phyloP scores from a whole-genome alignment of 2,329 filamentous ascomycete species.

The Aureobasidium sp. region DNA sequence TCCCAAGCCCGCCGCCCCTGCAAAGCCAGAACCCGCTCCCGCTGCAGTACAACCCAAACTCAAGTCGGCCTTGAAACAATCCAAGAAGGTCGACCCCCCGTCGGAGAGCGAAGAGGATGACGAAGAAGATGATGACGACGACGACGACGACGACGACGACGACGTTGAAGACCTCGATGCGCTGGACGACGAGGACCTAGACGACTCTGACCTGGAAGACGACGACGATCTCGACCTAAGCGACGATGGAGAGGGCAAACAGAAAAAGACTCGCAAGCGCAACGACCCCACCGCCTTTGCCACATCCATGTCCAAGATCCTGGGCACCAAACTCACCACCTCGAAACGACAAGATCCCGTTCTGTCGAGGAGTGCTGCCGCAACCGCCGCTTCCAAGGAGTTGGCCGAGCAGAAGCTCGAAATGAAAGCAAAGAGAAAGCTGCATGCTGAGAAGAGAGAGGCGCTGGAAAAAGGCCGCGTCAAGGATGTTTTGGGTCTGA shows the following conservation, averaged over 20 bases:
- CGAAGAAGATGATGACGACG: slow-evolving; percentile 22
- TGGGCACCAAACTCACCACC: slow-evolving; percentile 77
- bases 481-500: slow-evolving; percentile 68
- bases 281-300: slow-evolving; percentile 90
- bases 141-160: slow-evolving; percentile 22
- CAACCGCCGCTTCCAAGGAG: slow-evolving; percentile 61
- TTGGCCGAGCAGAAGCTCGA: slow-evolving; percentile 71
- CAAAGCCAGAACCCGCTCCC: background rate
- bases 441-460: slow-evolving; percentile 70
- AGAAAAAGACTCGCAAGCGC: slow-evolving; percentile 60
- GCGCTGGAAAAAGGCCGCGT: slow-evolving; percentile 81
- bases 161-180: slow-evolving; percentile 31
- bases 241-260: slow-evolving; percentile 20
- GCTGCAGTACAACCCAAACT: slow-evolving; percentile 1
- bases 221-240: slow-evolving; percentile 32
- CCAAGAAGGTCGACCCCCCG: slow-evolving; percentile 1
- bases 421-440: slow-evolving; percentile 65
- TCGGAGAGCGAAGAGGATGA: slow-evolving; percentile 19
- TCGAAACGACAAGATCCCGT: slow-evolving; percentile 81
- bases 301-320: slow-evolving; percentile 85
- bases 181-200: slow-evolving; percentile 28
- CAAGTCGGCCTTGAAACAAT: slow-evolving; percentile 10
- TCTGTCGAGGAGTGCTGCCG: slow-evolving; percentile 71
- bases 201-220: slow-evolving; percentile 19
- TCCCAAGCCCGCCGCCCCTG: background rate